Conservation (phyloP, 1,284 basidiomycete species). For the Cutaneotrichosporon sp. region DNA sequence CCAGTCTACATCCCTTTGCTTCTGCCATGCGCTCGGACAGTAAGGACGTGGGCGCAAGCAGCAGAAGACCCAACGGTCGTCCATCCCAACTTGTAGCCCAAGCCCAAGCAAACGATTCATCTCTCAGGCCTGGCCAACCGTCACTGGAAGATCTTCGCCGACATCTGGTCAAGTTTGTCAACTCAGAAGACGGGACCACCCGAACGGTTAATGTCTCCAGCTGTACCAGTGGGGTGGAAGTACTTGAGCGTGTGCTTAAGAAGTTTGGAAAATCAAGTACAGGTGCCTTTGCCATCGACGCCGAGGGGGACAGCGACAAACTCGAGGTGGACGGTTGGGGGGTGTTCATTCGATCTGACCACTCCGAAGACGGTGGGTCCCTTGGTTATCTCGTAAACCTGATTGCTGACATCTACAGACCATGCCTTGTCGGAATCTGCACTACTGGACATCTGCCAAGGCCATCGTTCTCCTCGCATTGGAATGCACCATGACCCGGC, state of each 20-base stretch:
- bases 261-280: constrained; percentile 68
- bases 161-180: constrained; percentile 77
- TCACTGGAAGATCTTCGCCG: constrained; percentile 70
- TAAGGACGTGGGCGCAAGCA: not conserved
- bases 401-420: constrained; percentile 46
- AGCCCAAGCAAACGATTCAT: not conserved
- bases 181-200: constrained; percentile 69
- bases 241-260: constrained; percentile 76
- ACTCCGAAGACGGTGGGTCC: constrained; percentile 55
- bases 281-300: constrained; percentile 33
- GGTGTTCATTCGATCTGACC: constrained; percentile 62
- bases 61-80: not conserved
- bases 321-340: constrained; percentile 83
- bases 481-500: constrained; percentile 4
- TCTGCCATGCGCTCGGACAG: constrained; percentile 6
- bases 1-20: constrained; percentile 35
- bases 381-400: not conserved
- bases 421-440: constrained; percentile 76
- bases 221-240: constrained; percentile 71
- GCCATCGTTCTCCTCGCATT: constrained; percentile 59
- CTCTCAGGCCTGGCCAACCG: constrained; percentile 21
- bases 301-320: constrained; percentile 53
- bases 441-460: constrained; percentile 77
- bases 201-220: constrained; percentile 72
- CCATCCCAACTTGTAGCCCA: not conserved